These are phyloP conservation scores for Russula compacta DNA, from an alignment of 768 basidiomycete species.

Conservation along the genomic window DNA sequence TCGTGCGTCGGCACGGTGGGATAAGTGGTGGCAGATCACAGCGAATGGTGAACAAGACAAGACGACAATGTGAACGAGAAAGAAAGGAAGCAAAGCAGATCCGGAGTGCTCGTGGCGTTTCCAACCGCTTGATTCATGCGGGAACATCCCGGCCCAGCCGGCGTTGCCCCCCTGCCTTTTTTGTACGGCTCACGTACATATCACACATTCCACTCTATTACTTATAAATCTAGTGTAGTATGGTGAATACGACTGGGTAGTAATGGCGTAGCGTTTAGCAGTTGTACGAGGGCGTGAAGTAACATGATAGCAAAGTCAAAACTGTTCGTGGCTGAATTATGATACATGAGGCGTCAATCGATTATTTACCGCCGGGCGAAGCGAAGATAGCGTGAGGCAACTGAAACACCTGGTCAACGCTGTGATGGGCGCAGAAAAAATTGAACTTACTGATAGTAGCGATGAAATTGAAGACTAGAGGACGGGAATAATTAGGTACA, in stretches of 20 bases:
- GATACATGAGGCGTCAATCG: neutral
- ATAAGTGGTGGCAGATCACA: constrained; percentile 7
- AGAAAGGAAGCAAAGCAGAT: constrained; percentile 10
- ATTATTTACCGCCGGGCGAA: constrained; percentile 16
- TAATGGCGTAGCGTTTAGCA: neutral
- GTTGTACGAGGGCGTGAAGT: neutral
- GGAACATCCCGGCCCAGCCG: constrained; percentile 1
- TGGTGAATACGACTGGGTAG: neutral
- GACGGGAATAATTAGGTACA: neutral
- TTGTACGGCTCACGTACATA: neutral
- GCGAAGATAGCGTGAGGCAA: constrained; percentile 58
- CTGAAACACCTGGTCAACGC: constrained; percentile 25
- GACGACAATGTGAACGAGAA: constrained; percentile 14
- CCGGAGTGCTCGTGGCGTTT: constrained; percentile 5
- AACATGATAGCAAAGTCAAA: neutral
- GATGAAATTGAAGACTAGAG: constrained; percentile 58
- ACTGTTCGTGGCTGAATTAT: neutral
- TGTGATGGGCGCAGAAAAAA: neutral
- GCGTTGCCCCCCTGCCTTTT: constrained; percentile 12
- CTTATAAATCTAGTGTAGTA: neutral
- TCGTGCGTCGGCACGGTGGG: constrained; percentile 54
- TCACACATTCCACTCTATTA: neutral
- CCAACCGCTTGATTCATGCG: neutral
- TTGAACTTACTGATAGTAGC: constrained; percentile 39
- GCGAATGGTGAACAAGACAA: constrained; percentile 15